Conservation (phyloP, 2,329 filamentous ascomycete species). For the Verticillium alfalfae region DNA sequence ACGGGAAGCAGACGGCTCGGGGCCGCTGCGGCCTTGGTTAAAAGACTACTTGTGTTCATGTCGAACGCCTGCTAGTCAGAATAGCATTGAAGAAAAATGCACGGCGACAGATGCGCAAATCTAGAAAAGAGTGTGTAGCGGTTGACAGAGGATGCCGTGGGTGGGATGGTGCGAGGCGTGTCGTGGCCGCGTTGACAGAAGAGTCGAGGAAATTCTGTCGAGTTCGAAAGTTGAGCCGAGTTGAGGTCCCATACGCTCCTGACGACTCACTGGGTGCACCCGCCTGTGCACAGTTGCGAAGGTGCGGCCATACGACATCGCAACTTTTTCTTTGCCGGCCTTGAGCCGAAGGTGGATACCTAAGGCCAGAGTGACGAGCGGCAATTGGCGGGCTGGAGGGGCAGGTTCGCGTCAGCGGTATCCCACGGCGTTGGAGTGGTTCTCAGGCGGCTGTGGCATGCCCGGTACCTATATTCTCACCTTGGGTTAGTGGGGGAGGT, state of each 20-base stretch:
- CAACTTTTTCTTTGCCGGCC: slow-evolving; percentile 13
- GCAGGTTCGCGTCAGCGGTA: neutral
- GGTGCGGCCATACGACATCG: neutral
- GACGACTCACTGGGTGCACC: too few relatives aligned
- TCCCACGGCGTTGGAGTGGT: neutral
- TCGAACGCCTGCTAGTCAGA: slow-evolving; percentile 12
- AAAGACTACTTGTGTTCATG: slow-evolving; percentile 40
- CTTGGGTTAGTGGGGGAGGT: too few relatives aligned
- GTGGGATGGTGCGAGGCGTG: neutral
- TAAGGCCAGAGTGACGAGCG: neutral
- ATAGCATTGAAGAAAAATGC: neutral
- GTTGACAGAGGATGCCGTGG: neutral
- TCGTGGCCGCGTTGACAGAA: neutral
- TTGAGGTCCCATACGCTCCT: neutral
- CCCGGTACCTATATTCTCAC: neutral
- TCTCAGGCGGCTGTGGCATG: neutral
- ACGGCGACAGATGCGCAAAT: neutral
- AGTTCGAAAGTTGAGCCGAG: slow-evolving; percentile 11
- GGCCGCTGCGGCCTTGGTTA: slow-evolving; percentile 36
- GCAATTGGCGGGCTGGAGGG: neutral
- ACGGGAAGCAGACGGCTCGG: slow-evolving; percentile 35
- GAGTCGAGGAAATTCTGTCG: slow-evolving; percentile 18
- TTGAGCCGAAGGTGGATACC: slow-evolving; percentile 8
- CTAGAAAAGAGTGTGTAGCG: neutral
- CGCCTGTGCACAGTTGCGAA: neutral